A percentile compares a stretch with the other conserved stretches of the same genome.
Evolutionary conservation across 192 early-diverging fungal genomes (phyloP).

Genomic region (Gonapodya prolifera): DNA sequence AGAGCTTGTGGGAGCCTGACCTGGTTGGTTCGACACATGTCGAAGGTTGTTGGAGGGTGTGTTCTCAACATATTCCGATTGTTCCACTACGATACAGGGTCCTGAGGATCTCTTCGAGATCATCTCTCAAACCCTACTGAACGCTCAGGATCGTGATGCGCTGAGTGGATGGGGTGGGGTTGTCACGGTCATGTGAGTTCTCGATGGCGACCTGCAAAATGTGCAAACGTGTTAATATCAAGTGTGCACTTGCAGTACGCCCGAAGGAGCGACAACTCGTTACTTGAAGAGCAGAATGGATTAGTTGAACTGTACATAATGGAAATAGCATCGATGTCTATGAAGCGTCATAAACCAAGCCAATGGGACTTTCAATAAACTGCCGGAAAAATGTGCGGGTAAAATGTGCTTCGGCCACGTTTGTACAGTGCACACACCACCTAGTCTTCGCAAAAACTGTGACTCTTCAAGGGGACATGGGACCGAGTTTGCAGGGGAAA

Average conservation of each 20-base stretch:
- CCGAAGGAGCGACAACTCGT: background rate
- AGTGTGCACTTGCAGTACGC: background rate
- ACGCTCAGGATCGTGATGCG: constrained; percentile 88
- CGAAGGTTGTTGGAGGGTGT: background rate
- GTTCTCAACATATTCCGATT: background rate
- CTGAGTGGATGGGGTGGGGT: constrained; percentile 93
- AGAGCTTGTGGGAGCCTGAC: constrained; percentile 94
- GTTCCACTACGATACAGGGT: constrained; percentile 22
- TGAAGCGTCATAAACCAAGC: no score
- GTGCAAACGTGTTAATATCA: background rate
- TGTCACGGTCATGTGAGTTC: constrained; percentile 70
- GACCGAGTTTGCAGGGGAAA: background rate
- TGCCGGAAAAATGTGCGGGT: no score
- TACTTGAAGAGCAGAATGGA: background rate
- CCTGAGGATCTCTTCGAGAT: constrained; percentile 97
- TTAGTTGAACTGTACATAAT: background rate
- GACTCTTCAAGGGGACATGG: no score
- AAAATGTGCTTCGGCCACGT: no score
- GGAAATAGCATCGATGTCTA: no score
- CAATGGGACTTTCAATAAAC: no score
- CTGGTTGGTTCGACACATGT: constrained; percentile 34
- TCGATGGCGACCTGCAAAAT: no score
- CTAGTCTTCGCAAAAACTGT: no score
- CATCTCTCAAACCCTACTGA: constrained; percentile 86
- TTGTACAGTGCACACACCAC: no score